Evolutionary conservation across 2,329 filamentous ascomycete species (phyloP), one percentile per base, ranked within the genome.

Genomic region (Diplodia corticola): DNA sequence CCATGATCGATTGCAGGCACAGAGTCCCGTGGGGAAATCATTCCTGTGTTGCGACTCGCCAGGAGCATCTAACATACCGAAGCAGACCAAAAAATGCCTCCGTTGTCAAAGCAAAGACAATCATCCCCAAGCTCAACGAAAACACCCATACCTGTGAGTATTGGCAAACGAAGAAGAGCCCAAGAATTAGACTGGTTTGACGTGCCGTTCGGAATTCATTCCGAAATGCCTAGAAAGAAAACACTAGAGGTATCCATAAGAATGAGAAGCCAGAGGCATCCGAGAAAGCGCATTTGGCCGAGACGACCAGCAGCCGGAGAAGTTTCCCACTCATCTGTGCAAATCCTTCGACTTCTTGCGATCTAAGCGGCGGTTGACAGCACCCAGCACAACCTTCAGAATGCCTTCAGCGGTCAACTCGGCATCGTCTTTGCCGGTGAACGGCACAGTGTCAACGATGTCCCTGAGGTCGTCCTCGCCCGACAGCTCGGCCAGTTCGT

Each of bases 401-500:
- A 97, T 89, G 0, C 85, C 87, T 2, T 91, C 86, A 0, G 84
- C 89, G 0, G 87, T 88, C 53, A 97, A 80, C 7, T 73, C 73
- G 17, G 64, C 35, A 26, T 79, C 79, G 22, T 81, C 77, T 9
- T 79, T 80, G 1, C 81, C 83, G 24, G 81, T 85, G 83, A 90
- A 97, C 0, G 91, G 90, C 37, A 93, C 89, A 0, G 93, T 96
- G 77, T 98, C 94, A 17, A 97, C 92, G 73, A 98, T 97, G 79
- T 98, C 94, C 20, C 94, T 82, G 17, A 94, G 76, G 15, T 83
- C 81, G 33, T 83, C 80, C 33, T 83, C 79, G 28, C 82, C 80
- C n/a, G 79, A 72, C 33, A 85, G 73, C 49, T 84, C 81, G 1
- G 78, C 80, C 40, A 95, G 79, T 3, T 85, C 85, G 75, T 97